Percentiles rank a stretch among this genome's conserved stretches.
Conservation (phyloP, 345 rosid species). For the Rhizophora apiculata region DNA sequence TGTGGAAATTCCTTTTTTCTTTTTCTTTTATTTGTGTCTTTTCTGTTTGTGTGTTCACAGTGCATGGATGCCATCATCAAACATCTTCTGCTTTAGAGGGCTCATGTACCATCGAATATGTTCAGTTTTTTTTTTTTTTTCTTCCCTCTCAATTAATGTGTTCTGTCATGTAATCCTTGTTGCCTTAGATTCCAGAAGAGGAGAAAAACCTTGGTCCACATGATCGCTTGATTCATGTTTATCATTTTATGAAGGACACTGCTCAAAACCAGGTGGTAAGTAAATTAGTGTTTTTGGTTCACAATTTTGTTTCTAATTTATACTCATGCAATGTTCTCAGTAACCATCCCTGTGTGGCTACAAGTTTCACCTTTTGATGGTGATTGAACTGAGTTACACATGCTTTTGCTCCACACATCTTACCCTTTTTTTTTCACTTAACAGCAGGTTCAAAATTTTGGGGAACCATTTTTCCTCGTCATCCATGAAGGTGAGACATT, state of each 20-base stretch:
- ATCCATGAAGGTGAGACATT: slow-evolving; percentile 88
- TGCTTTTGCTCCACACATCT: neutral
- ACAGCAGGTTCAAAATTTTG: slow-evolving; percentile 91
- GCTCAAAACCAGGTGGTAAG: slow-evolving; percentile 69
- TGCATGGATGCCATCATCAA: neutral
- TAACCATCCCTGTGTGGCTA: neutral
- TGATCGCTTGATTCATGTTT: slow-evolving; percentile 89
- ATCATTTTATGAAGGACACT: slow-evolving; percentile 83
- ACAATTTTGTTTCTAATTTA: neutral
- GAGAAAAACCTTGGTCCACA: slow-evolving; percentile 89
- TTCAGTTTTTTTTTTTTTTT: neutral
- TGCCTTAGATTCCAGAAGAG: slow-evolving; percentile 81
- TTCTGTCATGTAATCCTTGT: slow-evolving; percentile 1
- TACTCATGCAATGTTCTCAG: neutral
- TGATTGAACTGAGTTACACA: neutral
- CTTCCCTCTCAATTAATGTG: neutral
- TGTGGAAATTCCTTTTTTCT: neutral
- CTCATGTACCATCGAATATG: no score
- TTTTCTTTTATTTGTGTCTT: neutral
- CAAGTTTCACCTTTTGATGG: neutral
- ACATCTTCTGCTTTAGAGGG: no score
- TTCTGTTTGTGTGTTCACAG: neutral
- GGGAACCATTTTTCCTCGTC: slow-evolving; percentile 94
- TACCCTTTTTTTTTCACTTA: neutral
- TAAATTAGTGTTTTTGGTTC: neutral